Evolutionary conservation across 768 basidiomycete genomes (phyloP).

Genomic region (Leucocoprinus leucothites): DNA sequence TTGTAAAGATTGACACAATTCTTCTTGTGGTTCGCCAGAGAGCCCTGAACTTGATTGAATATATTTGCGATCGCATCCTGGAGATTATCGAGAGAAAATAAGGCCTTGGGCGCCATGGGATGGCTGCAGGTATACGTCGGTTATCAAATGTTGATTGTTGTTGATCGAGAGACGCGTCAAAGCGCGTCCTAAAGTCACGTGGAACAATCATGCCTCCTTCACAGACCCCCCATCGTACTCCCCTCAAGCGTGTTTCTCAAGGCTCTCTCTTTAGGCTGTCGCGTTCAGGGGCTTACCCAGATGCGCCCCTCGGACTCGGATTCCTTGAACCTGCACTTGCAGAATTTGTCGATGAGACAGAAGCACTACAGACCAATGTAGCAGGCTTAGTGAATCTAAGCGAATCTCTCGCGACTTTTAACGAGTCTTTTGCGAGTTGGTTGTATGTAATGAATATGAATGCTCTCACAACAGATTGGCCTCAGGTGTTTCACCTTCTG

Average conservation of each 20-base stretch:
- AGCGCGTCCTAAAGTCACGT: constrained; percentile 11
- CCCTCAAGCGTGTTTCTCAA: constrained; percentile 86
- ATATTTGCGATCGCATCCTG: constrained; percentile 34
- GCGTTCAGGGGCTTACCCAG: constrained; percentile 65
- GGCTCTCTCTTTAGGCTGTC: constrained; percentile 87
- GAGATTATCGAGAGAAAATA: constrained; percentile 26
- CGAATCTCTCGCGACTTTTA: constrained; percentile 78
- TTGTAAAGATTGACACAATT: constrained; percentile 87
- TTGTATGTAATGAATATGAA: constrained; percentile 94
- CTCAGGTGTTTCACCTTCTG: constrained; percentile 75
- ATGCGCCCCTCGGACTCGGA: constrained; percentile 80
- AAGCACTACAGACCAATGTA: constrained; percentile 72
- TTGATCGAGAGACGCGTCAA: constrained; percentile 6
- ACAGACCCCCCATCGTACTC: constrained; percentile 68
- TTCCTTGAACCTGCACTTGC: constrained; percentile 83
- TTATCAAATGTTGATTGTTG: constrained; percentile 2
- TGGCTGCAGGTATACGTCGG: not conserved
- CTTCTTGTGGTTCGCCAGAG: constrained; percentile 88
- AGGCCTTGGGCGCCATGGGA: constrained; percentile 14
- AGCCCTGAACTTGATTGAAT: constrained; percentile 80
- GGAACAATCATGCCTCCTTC: constrained; percentile 19
- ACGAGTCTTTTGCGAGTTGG: constrained; percentile 91
- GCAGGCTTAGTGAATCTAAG: constrained; percentile 69
- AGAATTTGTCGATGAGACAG: constrained; percentile 87
- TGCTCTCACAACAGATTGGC: constrained; percentile 91